phyloP scores from a whole-genome alignment of 202 grass and related monocot genomes.

The Setaria italica region DNA sequence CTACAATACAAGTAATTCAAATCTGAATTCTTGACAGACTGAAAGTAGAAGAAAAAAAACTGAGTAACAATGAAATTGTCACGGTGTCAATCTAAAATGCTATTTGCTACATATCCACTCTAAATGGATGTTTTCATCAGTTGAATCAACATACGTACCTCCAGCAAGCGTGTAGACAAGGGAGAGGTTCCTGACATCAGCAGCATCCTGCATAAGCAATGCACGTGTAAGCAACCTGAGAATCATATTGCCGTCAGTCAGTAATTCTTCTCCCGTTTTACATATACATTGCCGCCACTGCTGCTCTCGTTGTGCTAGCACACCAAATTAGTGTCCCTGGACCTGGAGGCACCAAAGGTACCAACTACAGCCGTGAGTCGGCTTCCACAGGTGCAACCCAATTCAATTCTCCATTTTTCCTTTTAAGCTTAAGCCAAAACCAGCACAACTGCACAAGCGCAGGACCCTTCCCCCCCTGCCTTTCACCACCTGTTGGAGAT shows the following conservation, averaged over 20 bases:
- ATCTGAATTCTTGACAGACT: background rate
- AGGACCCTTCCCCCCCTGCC: background rate
- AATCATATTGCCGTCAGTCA: background rate
- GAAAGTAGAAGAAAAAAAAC: background rate
- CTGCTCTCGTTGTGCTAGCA: background rate
- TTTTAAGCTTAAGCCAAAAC: background rate
- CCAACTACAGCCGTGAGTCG: background rate
- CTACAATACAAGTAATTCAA: background rate
- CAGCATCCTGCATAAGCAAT: slow-evolving; percentile 60
- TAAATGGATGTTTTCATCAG: background rate
- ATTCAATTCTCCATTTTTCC: background rate
- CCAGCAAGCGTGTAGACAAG: slow-evolving; percentile 88
- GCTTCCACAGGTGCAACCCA: background rate
- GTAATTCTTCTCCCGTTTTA: background rate
- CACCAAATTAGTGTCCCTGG: background rate
- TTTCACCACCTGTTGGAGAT: background rate
- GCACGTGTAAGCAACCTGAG: background rate
- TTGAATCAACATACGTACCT: slow-evolving; percentile 48
- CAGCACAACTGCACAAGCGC: background rate
- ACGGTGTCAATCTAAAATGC: background rate
- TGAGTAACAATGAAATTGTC: background rate
- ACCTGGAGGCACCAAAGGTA: background rate
- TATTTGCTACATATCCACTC: background rate
- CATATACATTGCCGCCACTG: background rate
- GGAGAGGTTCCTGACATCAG: slow-evolving; percentile 89